phyloP scores from a whole-genome alignment of 2,329 filamentous ascomycete genomes.

The Fusarium falciforme region DNA sequence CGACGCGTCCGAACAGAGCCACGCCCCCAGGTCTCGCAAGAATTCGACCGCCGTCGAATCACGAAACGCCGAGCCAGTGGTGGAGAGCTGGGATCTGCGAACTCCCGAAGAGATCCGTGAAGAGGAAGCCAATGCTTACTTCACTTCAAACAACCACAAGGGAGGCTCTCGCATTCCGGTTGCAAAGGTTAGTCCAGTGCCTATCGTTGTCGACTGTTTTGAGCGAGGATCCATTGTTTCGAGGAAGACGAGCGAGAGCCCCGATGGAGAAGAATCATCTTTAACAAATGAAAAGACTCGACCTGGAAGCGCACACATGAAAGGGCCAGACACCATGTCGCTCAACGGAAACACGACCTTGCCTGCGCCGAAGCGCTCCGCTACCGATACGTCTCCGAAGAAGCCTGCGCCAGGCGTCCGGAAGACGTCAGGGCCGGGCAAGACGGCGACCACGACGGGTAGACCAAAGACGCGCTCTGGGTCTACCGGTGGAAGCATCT shows the following conservation, averaged over 20 bases:
- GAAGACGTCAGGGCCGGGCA: conserved; percentile 59
- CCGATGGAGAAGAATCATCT: conserved; percentile 67
- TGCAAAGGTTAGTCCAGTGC: conserved; percentile 80
- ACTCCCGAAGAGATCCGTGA: conserved; percentile 81
- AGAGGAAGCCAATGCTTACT: conserved; percentile 64
- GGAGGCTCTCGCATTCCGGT: conserved; percentile 87
- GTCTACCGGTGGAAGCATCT: conserved; percentile 58
- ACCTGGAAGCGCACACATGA: conserved; percentile 76
- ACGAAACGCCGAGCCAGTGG: conserved; percentile 53
- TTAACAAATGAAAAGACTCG: conserved; percentile 72
- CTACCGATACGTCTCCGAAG: conserved; percentile 65
- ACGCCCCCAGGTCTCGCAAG: conserved; percentile 53
- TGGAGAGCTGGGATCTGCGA: conserved; percentile 76
- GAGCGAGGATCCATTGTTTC: conserved; percentile 78
- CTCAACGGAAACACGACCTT: conserved; percentile 23
- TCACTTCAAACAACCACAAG: conserved; percentile 64
- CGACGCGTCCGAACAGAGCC: conserved; percentile 46
- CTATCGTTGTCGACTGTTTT: conserved; percentile 76
- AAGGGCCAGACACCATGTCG: conserved; percentile 41
- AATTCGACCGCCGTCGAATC: conserved; percentile 57
- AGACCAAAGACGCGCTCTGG: conserved; percentile 74
- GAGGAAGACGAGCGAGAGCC: conserved; percentile 67
- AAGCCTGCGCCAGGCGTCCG: conserved; percentile 56
- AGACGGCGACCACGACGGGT: conserved; percentile 53
- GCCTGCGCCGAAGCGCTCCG: conserved; percentile 54